Base-by-base conservation (phyloP, 345 rosid genomes). In the Sisymbrium altissimum region DNA sequence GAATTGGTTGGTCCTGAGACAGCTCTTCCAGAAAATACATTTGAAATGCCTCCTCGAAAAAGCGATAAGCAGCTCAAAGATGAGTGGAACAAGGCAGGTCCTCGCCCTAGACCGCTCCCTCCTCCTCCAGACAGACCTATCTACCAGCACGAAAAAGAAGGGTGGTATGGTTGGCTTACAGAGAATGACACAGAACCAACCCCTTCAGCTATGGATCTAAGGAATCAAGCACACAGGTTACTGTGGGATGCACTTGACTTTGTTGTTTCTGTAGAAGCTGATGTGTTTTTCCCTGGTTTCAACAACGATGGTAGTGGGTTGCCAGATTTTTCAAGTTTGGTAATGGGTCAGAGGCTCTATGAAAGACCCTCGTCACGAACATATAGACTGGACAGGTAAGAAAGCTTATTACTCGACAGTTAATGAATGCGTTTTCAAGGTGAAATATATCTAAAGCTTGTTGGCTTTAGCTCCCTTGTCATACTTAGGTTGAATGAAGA, bases 201-300 rank as follows among this genome's bases (percentile, higher is more conserved):
- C 36, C 97, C 89, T 71, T 86, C 95, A 53, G 88, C 87, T 44
- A 66, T 78, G 52, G 92, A 90, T 87, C 86, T 87, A 78, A 88
- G 96, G 80, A 83, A 73, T 77, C 91, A 86, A 83, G 99, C 97
- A 0, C 99, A 92, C 77, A 85, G 91, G 75, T 84, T 96, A 76
- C 77, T 96, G 61, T 92, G 94, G 97, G 96, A 89, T 84, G 97
- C 99, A 41, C 96, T 96, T 82, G 99, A 96, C 81, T 95, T 84
- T 81, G 80, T 85, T 18, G 84, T 96, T 27, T 90, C 98, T 46
- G 83, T 89, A 38, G 95, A 92, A 80, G 98, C 99, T 12, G 98
- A 96, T 83, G 95, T 89, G 23, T 96, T 85, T 80, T 84, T 90
- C 71, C 98, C 98, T 43, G 95, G 98, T 70, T 92, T 86, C 76